Base-by-base conservation (phyloP, 805 yeast species). In the Suhomyces faveliae region DNA sequence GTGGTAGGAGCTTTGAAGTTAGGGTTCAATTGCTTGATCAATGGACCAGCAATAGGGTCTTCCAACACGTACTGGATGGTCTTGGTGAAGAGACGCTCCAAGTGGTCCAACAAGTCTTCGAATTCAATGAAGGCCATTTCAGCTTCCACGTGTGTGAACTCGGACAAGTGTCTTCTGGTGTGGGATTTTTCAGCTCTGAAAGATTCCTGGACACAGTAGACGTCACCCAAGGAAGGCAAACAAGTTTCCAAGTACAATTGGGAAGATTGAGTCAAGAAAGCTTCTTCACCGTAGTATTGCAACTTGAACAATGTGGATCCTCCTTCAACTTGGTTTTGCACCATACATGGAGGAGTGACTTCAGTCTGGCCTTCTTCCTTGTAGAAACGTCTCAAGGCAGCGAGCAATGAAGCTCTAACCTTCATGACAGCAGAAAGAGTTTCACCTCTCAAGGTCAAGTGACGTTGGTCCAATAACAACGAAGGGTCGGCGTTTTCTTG, bases 341-440 rank as follows among this genome's bases (percentile, higher is more conserved):
- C 99, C 98, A 94, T 94, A 73, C 98, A 91, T 63, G 99, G 99
- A 40, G 99, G 97, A 35, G 98, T 94, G 51, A 95, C 97, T 77
- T 94, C 99, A 25, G 82, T 73, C 45, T 91, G 63, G 27, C 81
- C 79, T 72, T 85, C 89, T 62, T 89, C 94, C 20, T 66, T 74
- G 65, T 79, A 92, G 50, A 86, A 86, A 56, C 82, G 78, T 74
- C 99, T 84, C 58, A 94, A 70, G 35, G 94, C 71, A 45, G 74
- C 74, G 59, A 94, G 72, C 47, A 90, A 78, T 33, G 83, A 74
- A 35, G 97, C 94, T 70, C 99, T 85, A 29, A 94, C 98, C 67
- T 87, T 89, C 94, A 94, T 85, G 29, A 94, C 96, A 13, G 94
- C 85, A 50, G 94, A 81, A 56, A 94, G 74, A 35, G 96, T 81